Base-by-base conservation (phyloP, 2,329 filamentous ascomycete species). In the Diaporthe batatas region DNA sequence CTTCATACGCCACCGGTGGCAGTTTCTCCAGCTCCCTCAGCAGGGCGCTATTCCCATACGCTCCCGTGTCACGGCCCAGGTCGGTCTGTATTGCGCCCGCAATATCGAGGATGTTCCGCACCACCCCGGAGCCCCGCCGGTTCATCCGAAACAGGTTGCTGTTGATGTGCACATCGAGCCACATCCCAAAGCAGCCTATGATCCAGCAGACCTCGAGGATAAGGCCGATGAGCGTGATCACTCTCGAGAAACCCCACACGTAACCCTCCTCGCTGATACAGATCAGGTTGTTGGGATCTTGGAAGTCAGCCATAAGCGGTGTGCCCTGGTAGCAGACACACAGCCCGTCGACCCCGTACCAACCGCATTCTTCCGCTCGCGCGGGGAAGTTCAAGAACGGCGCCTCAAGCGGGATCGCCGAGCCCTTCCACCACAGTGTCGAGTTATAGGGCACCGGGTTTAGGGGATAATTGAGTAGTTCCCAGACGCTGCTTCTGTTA, bases 131-230 rank as follows among this genome's bases (percentile, higher is more conserved):
- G 11, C 55, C 55, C 55, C 55, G 47, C 8, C 68, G 55, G 68
- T 70, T 70, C 68, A 70, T 70, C 57, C 68, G 34, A 34, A 70
- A 62, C 44, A 62, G 6, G 12, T 29, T 62, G 44, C 68, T 70
- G 34, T 70, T 70, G 47, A 70, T 62, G 34, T 70, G 68, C 2
- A 70, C 68, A 34, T 70, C 68, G 8, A 70, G 34, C 68, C 55
- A 62, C 68, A 70, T 70, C 32, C 68, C 68, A 18, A 70, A 62
- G 68, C 68, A 70, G 7, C 68, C 68, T 2, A 70, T 23, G 10
- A 70, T 62, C 68, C 68, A 70, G 68, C 68, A 70, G 7, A 70
- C 32, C 47, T 70, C 68, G 18, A 70, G 55, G 32, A 70, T 54
- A 12, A 70, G 12, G 23, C 68, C 68, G 23, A 70, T 23, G 0